Evolutionary conservation across 1,139 yeast genomes (phyloP).

Genomic region (Taphrina flavorubra): DNA sequence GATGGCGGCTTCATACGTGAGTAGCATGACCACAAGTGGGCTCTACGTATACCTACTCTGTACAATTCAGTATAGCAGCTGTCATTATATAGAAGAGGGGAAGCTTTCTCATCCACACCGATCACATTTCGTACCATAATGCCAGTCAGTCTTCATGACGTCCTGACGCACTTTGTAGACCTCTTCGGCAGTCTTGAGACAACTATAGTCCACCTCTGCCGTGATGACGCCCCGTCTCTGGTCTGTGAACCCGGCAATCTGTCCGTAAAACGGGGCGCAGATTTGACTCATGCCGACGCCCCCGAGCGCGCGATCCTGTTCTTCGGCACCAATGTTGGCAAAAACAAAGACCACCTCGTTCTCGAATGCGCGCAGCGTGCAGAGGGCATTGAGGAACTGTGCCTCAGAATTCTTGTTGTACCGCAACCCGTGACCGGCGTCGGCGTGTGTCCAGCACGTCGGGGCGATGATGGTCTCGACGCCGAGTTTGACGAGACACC

Average conservation of each 20-base stretch:
- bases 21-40: neutral
- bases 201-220: constrained; percentile 41
- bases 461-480: constrained; percentile 46
- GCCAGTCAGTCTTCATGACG: constrained; percentile 44
- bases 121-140: constrained; percentile 40
- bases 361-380: constrained; percentile 46
- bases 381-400: constrained; percentile 41
- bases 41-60: neutral
- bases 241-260: constrained; percentile 28
- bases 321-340: constrained; percentile 45
- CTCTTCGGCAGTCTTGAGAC: constrained; percentile 44
- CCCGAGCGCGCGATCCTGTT: constrained; percentile 19
- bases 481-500: constrained; percentile 44
- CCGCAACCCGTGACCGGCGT: constrained; percentile 42
- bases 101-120: constrained; percentile 3
- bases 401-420: constrained; percentile 45
- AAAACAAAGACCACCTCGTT: constrained; percentile 44
- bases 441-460: constrained; percentile 46
- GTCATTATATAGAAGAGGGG: neutral
- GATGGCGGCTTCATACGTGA: constrained; percentile 20
- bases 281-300: constrained; percentile 38
- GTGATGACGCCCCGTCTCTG: constrained; percentile 43
- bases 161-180: constrained; percentile 45
- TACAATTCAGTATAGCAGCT: neutral
- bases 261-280: constrained; percentile 37